Percentiles rank a stretch among this genome's conserved stretches.
Evolutionary conservation across 1,139 yeast species (phyloP).

Genomic region (Debaryomyces robertsiae): DNA sequence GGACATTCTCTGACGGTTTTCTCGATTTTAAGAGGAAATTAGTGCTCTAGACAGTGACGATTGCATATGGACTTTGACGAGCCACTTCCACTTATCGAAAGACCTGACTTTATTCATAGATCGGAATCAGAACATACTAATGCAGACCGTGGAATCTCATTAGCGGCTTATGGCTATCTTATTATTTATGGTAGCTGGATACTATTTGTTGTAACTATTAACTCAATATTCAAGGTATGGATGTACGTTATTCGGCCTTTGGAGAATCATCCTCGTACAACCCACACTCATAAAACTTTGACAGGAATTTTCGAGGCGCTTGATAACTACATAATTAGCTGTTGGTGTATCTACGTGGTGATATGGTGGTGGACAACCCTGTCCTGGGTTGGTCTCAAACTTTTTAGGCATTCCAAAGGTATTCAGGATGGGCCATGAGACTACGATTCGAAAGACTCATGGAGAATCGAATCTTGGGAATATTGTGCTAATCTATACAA

Average conservation of each 20-base stretch:
- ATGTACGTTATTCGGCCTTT: constrained; percentile 40
- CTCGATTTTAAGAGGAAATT: too few relatives aligned
- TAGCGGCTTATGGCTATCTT: constrained; percentile 36
- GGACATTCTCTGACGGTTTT: too few relatives aligned
- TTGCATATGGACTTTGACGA: constrained; percentile 15
- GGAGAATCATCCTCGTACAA: constrained; percentile 13
- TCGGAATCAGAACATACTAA: neutral
- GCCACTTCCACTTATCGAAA: constrained; percentile 17
- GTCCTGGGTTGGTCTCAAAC: constrained; percentile 78
- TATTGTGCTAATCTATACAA: too few relatives aligned
- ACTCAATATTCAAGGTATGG: constrained; percentile 50
- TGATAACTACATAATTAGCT: constrained; percentile 52
- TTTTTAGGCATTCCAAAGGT: constrained; percentile 76
- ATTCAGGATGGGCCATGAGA: constrained; percentile 16
- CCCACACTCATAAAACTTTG: constrained; percentile 18
- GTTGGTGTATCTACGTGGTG: constrained; percentile 59
- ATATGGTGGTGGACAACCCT: constrained; percentile 77
- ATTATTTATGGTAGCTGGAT: constrained; percentile 43
- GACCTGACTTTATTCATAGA: constrained; percentile 11
- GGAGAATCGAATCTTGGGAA: too few relatives aligned
- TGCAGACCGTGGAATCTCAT: neutral
- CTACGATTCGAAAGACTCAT: neutral
- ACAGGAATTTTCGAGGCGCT: constrained; percentile 21
- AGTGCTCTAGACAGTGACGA: too few relatives aligned
- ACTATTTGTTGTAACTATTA: constrained; percentile 43